phyloP scores from a whole-genome alignment of 768 basidiomycete genomes.

The Termitomyces sp. region DNA sequence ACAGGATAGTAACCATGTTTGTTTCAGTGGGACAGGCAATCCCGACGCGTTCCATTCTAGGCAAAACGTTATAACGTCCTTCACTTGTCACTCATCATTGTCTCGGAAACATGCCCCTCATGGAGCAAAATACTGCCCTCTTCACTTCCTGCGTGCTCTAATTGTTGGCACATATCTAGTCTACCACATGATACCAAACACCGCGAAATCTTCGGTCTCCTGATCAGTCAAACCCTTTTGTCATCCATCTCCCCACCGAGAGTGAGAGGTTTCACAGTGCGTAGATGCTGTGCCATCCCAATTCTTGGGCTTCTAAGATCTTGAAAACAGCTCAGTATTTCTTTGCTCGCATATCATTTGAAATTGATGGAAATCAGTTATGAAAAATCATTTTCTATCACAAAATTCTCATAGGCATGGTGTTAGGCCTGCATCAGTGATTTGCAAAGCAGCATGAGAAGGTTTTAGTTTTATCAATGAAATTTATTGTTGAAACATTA shows the following conservation, averaged over 20 bases:
- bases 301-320: slow-evolving; percentile 61
- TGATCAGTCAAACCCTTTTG: slow-evolving; percentile 61
- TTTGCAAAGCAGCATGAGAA: too few species aligned
- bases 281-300: slow-evolving; percentile 81
- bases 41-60: too few species aligned
- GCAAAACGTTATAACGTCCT: not conserved
- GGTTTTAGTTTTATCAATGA: too few species aligned
- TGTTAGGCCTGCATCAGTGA: too few species aligned
- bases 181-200: slow-evolving; percentile 52
- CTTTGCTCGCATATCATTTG: too few species aligned
- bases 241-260: slow-evolving; percentile 55
- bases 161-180: slow-evolving; percentile 62
- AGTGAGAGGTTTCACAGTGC: slow-evolving; percentile 65
- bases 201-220: slow-evolving; percentile 66
- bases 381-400: too few species aligned
- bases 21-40: too few species aligned
- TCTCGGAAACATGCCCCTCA: slow-evolving; percentile 41
- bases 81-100: slow-evolving; percentile 5
- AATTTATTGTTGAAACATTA: too few species aligned
- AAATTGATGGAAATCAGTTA: too few species aligned
- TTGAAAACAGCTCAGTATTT: too few species aligned
- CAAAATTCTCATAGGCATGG: too few species aligned
- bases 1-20: too few species aligned
- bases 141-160: slow-evolving; percentile 65
- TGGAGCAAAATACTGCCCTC: slow-evolving; percentile 59